Conservation (phyloP, 1,139 yeast genomes). For the Scheffersomyces quercinus region DNA sequence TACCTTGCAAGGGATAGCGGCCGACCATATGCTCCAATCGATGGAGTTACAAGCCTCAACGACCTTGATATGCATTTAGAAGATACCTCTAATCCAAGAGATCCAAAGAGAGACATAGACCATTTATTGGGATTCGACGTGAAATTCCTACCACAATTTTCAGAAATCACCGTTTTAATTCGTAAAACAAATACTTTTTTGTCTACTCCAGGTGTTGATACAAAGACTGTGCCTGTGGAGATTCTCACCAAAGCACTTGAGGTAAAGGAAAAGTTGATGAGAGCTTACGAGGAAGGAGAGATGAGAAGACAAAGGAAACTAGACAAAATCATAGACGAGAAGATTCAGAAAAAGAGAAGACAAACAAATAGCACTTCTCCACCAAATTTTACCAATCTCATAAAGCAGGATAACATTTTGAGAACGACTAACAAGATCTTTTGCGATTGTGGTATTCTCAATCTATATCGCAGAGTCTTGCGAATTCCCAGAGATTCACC, state of each 20-base stretch:
- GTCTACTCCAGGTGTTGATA: slow-evolving; percentile 9
- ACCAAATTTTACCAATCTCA: slow-evolving; percentile 19
- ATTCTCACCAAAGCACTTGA: slow-evolving; percentile 48
- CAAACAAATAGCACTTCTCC: slow-evolving; percentile 13
- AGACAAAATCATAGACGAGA: slow-evolving; percentile 24
- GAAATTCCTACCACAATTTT: slow-evolving; percentile 49
- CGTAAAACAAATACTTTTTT: slow-evolving; percentile 27
- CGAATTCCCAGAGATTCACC: slow-evolving; percentile 46
- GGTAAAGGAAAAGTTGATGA: slow-evolving; percentile 38
- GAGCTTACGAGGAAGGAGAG: slow-evolving; percentile 35
- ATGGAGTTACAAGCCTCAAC: slow-evolving; percentile 1
- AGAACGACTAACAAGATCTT: slow-evolving; percentile 59
- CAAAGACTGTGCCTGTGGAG: slow-evolving; percentile 27
- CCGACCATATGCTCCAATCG: slow-evolving; percentile 8
- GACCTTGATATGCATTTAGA: slow-evolving; percentile 7
- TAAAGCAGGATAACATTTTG: slow-evolving; percentile 39
- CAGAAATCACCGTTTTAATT: slow-evolving; percentile 47
- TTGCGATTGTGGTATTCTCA: slow-evolving; percentile 54
- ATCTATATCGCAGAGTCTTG: slow-evolving; percentile 57
- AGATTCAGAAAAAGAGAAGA: slow-evolving; percentile 13
- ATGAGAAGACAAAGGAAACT: slow-evolving; percentile 33
- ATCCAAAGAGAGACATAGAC: slow-evolving; percentile 51
- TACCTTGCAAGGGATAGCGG: slow-evolving; percentile 19
- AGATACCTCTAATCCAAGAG: slow-evolving; percentile 7
- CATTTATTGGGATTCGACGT: slow-evolving; percentile 61